Evolutionary conservation across 1,139 yeast genomes (phyloP), one percentile per base, ranked within the genome.

Genomic region (Dujonia santamariae): DNA sequence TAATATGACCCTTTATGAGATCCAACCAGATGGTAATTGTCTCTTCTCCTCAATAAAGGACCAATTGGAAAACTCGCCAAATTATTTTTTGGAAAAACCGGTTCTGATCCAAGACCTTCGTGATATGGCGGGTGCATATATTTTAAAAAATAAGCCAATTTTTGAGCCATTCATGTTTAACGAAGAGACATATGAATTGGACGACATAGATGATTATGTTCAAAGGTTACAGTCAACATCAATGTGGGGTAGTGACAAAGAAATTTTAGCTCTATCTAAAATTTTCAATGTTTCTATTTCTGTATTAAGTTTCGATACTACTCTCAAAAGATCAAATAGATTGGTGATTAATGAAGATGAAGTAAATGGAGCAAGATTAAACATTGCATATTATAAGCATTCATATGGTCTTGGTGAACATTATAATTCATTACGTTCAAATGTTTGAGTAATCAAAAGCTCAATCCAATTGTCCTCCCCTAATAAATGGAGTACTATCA

Each of bases 181-280:
- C 51, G 96, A 87, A 46, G 63, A 61, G 16, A 82, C 86, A 0
- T 69, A 78, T 65, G 63, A 74, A 11, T 47, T 84, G 43, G 66
- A 72, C 28, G 85, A 85, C 42, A 59, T 90, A 19, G 81, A 75
- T 25, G 75, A 74, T n/a, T 92, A 92, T 54, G 72, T 87, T 7
- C 57, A 64, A 2, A 82, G 81, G 44, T 69, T 92, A 37, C 83
- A 73, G 36, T 63, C 62, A 12, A 86, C 96, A 0, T 80, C 95
- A 0, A 76, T 86, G 69, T 92, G 98, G 98, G 98, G 98, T 19
- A 94, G 96, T 4, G 97, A 92, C 50, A 67, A 88, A 67, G 98
- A 92, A 61, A 79, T 90, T 14, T 56, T 86, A 48, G 96, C 97
- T 0, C 64, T 88, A 28, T 72, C 94, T 1, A 72, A 77, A 40